phyloP scores from a whole-genome alignment of 345 rosid species.

The Dipteronia dyeriana region DNA sequence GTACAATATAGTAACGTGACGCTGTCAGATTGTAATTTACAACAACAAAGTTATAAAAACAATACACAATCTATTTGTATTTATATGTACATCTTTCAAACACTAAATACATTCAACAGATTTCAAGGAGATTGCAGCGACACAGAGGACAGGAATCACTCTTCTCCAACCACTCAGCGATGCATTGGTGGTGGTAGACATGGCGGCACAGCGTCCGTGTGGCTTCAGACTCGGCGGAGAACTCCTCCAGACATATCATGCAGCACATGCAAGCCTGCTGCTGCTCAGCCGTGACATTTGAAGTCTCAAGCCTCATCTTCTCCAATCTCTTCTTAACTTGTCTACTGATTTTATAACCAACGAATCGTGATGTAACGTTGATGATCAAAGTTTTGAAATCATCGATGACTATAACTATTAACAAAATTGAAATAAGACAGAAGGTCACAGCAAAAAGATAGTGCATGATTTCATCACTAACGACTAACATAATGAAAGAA shows the following conservation, averaged over 20 bases:
- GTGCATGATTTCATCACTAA: not conserved
- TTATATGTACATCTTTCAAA: too few species aligned
- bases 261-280: not conserved
- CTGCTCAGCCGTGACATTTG: too few species aligned
- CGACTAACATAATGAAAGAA: not conserved
- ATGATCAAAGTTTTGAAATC: not conserved
- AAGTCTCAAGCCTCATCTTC: not conserved
- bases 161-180: not conserved
- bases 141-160: conserved; percentile 9
- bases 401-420: not conserved
- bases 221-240: not conserved
- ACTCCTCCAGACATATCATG: conserved; percentile 17
- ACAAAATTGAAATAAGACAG: not conserved
- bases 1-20: too few species aligned
- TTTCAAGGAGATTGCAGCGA: not conserved
- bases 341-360: not conserved
- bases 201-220: not conserved
- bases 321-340: not conserved
- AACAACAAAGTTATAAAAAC: too few species aligned
- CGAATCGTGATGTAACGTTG: not conserved
- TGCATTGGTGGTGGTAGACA: conserved; percentile 18
- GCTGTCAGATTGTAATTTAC: not conserved
- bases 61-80: not conserved
- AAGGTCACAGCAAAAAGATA: not conserved
- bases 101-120: not conserved